Base-by-base conservation (phyloP, 2,329 filamentous ascomycete genomes). In the Diaporthe velutina region DNA sequence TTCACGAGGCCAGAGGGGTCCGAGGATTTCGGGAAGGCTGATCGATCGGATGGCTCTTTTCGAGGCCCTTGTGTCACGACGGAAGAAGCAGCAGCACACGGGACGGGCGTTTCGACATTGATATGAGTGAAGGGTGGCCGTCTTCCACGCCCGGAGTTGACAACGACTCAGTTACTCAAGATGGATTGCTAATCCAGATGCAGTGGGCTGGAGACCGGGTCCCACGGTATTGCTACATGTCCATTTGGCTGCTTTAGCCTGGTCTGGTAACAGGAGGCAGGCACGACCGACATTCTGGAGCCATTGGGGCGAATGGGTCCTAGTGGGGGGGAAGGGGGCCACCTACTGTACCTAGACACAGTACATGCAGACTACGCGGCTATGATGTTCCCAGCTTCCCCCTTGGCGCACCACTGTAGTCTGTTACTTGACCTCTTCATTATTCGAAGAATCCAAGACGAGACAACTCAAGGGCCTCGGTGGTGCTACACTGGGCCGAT, bases 161-260 rank as follows among this genome's bases (percentile, higher is more conserved):
- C 28, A 38, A 17, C 42, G 61, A 50, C 30, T 48, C 42, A 48
- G 6, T n/a, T 35, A 19, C 10, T 17, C 60, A 33, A 50, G 61
- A 15, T 50, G 64, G 64, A 67, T 67, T 67, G 45, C 45, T 67
- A 67, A 52, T 67, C 64, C 45, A 52, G 13, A 19, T 12, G 30
- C 10, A 22, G 45, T 67, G 64, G 64, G 60, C 60, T 40, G 25
- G 13, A 28, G 60, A 66, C 28, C 60, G 45, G 60, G n/a, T 45
- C 28, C 38, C 40, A 30, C 25, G 60, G 17, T n/a, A 17, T n/a
- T 66, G 17, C 22, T 48, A 19, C 40, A 22, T 64, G 17, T 30
- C 25, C 25, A 48, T 22, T 7, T 42, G n/a, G 5, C n/a, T 19
- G 22, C 6, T 38, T 38, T 42, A n/a, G 54, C n/a, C 54, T 57